A percentile compares a stretch with the other conserved stretches of the same genome.
phyloP scores from a whole-genome alignment of 208 protist genomes.

The Herpetomonas samuelpessoai region DNA sequence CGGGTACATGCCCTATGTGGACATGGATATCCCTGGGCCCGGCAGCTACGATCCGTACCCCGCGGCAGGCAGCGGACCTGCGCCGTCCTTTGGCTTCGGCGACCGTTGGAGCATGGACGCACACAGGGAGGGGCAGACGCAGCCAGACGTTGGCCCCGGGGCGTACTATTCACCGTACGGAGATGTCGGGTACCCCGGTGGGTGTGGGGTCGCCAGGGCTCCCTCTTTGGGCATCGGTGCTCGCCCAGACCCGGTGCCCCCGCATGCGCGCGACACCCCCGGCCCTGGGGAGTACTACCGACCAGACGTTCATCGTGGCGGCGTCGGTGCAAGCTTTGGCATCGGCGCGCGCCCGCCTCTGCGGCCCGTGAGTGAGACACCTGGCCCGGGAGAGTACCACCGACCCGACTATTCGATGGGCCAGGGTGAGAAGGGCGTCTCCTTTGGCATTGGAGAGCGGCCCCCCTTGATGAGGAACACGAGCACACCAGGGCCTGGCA shows the following conservation, averaged over 20 bases:
- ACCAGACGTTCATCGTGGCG: background rate
- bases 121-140: background rate
- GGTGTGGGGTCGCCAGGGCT: no score
- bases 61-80: conserved; percentile 1
- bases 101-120: background rate
- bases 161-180: conserved; percentile 5
- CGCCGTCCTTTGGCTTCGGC: conserved; percentile 7
- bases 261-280: no score
- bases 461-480: background rate
- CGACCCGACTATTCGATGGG: background rate
- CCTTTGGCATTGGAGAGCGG: conserved; percentile 13
- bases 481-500: conserved; percentile 16
- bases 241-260: no score
- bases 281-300: no score
- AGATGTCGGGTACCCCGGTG: background rate
- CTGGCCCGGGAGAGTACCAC: conserved; percentile 19
- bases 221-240: no score
- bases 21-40: conserved; percentile 15
- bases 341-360: conserved; percentile 15
- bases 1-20: no score
- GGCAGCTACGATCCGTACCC: conserved; percentile 19
- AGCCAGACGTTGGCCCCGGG: background rate
- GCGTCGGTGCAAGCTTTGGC: conserved; percentile 13
- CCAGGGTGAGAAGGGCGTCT: background rate
- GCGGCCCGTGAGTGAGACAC: background rate